Evolutionary conservation across 371 early-diverging fungal genomes (phyloP).

Genomic region (Lichtheimia ramosa): DNA sequence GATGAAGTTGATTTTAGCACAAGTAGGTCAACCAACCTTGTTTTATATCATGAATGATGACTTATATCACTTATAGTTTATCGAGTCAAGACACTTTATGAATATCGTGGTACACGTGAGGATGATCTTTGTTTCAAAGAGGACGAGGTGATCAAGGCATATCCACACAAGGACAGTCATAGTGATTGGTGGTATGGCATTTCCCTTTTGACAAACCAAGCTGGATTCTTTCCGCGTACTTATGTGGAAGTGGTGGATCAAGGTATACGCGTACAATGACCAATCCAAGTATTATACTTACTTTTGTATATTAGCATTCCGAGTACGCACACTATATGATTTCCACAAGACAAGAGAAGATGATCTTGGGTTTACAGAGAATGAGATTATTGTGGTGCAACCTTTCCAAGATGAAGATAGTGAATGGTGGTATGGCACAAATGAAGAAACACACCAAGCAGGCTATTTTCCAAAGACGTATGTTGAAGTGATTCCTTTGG

Average conservation of each 20-base stretch:
- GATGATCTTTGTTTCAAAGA: slow-evolving; percentile 49
- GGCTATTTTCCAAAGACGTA: slow-evolving; percentile 45
- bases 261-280: slow-evolving; percentile 21
- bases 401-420: slow-evolving; percentile 51
- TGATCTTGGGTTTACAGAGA: slow-evolving; percentile 46
- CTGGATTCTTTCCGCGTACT: slow-evolving; percentile 47
- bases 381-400: slow-evolving; percentile 45
- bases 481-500: slow-evolving; percentile 34
- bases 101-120: slow-evolving; percentile 45
- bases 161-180: slow-evolving; percentile 51
- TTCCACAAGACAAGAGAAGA: slow-evolving; percentile 41
- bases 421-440: slow-evolving; percentile 51
- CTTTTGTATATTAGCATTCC: slow-evolving; percentile 31
- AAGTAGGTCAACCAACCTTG: slow-evolving; percentile 22
- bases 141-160: slow-evolving; percentile 47
- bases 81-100: slow-evolving; percentile 46
- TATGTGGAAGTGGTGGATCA: slow-evolving; percentile 46
- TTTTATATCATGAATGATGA: neutral
- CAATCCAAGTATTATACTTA: neutral
- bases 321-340: slow-evolving; percentile 42
- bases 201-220: slow-evolving; percentile 27
- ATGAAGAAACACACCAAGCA: slow-evolving; percentile 34
- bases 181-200: slow-evolving; percentile 55
- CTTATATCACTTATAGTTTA: slow-evolving; percentile 24
- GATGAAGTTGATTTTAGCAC: slow-evolving; percentile 51